phyloP scores from a whole-genome alignment of 768 basidiomycete species.

The Tylopilus subfusipes region DNA sequence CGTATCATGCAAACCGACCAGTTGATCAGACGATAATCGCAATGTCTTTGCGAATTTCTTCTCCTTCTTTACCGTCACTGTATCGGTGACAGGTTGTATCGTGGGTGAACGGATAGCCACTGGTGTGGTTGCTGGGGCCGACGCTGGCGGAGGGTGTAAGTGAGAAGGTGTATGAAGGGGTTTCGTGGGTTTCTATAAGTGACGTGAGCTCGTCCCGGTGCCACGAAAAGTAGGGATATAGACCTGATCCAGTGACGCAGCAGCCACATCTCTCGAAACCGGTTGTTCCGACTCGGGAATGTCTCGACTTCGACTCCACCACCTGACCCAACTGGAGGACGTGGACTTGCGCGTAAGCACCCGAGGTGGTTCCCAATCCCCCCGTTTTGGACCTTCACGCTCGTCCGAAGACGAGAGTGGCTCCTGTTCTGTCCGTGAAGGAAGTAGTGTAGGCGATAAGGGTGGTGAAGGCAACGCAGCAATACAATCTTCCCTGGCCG shows the following conservation, averaged over 20 bases:
- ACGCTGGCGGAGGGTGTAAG: slow-evolving; percentile 35
- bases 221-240: too few species aligned
- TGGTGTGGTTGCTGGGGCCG: slow-evolving; percentile 47
- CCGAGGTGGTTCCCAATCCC: slow-evolving; percentile 37
- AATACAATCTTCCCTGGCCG: slow-evolving; percentile 27
- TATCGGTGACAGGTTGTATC: slow-evolving; percentile 28
- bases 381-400: slow-evolving; percentile 33
- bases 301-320: slow-evolving; percentile 72
- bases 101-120: slow-evolving; percentile 17
- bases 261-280: too few species aligned
- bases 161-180: not conserved
- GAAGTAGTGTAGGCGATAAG: slow-evolving; percentile 4
- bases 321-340: slow-evolving; percentile 73
- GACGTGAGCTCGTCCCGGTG: slow-evolving; percentile 3
- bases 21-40: slow-evolving; percentile 89
- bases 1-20: slow-evolving; percentile 48
- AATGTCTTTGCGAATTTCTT: slow-evolving; percentile 88
- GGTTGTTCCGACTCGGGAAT: slow-evolving; percentile 25
- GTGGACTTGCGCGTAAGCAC: slow-evolving; percentile 40
- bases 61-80: slow-evolving; percentile 8
- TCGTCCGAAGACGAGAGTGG: slow-evolving; percentile 18
- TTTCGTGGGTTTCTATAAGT: slow-evolving; percentile 12
- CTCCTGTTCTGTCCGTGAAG: slow-evolving; percentile 30
- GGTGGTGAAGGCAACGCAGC: slow-evolving; percentile 11
- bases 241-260: too few species aligned